phyloP scores from a whole-genome alignment of 2,329 filamentous ascomycete species.

The Coniochaeta sp. region DNA sequence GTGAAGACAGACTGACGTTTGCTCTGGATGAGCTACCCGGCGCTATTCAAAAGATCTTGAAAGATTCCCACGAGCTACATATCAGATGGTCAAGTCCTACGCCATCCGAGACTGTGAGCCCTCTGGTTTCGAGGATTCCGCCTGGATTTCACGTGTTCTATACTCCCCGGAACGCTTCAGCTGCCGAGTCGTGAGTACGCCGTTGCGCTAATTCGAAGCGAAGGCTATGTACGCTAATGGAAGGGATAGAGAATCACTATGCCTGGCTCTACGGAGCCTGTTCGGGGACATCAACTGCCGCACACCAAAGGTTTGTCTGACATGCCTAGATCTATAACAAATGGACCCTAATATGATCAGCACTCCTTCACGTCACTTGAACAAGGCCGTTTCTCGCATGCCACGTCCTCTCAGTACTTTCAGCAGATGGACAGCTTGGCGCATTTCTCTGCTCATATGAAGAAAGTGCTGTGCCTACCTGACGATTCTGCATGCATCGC shows the following conservation, averaged over 20 bases:
- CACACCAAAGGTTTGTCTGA: slow-evolving; percentile 20
- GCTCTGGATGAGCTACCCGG: slow-evolving; percentile 64
- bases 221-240: slow-evolving; percentile 4
- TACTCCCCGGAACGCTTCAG: slow-evolving; percentile 43
- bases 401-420: slow-evolving; percentile 63
- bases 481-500: slow-evolving; percentile 40
- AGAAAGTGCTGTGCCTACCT: slow-evolving; percentile 41
- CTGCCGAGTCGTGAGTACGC: slow-evolving; percentile 16
- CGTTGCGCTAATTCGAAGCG: slow-evolving; percentile 1
- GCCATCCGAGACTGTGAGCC: slow-evolving; percentile 52
- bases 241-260: slow-evolving; percentile 17
- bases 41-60: slow-evolving; percentile 56
- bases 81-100: slow-evolving; percentile 66
- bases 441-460: slow-evolving; percentile 44
- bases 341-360: slow-evolving; percentile 17
- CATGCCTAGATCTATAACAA: not conserved
- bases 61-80: slow-evolving; percentile 63
- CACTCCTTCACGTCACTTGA: slow-evolving; percentile 56
- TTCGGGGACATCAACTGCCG: slow-evolving; percentile 27
- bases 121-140: slow-evolving; percentile 66
- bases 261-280: slow-evolving; percentile 18
- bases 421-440: slow-evolving; percentile 51
- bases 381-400: slow-evolving; percentile 48
- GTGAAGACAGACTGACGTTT: slow-evolving; percentile 74
- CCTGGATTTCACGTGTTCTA: slow-evolving; percentile 79